Evolutionary conservation across 352 stramenopile species (phyloP).

Genomic region (Phytophthora rubi): DNA sequence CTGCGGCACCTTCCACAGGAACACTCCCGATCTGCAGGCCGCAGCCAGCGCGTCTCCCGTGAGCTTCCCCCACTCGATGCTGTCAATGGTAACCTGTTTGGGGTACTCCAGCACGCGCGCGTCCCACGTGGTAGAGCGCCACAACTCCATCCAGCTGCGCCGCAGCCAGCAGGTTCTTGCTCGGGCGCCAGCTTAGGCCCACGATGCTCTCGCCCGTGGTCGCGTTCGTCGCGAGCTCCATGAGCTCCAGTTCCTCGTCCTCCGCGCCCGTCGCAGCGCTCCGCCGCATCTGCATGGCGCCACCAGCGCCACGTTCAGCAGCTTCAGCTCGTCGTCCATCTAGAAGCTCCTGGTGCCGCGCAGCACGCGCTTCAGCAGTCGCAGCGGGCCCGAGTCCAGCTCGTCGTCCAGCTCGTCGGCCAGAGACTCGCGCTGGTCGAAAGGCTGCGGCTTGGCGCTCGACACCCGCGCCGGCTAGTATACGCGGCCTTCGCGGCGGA

Average conservation of each 20-base stretch:
- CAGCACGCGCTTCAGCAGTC: slow-evolving; percentile 45
- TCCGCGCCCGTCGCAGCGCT: slow-evolving; percentile 33
- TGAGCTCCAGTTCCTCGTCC: slow-evolving; percentile 30
- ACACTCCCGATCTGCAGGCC: no score
- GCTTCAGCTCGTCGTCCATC: slow-evolving; percentile 64
- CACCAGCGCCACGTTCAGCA: slow-evolving; percentile 48
- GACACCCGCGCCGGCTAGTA: slow-evolving; percentile 62
- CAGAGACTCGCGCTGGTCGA: slow-evolving; percentile 64
- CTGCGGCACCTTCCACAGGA: no score
- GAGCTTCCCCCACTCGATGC: slow-evolving; percentile 70
- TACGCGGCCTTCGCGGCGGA: slow-evolving; percentile 61
- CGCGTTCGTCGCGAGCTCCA: slow-evolving; percentile 4
- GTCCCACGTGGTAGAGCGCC: slow-evolving; percentile 71
- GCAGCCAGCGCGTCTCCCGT: no score
- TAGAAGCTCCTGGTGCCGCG: slow-evolving; percentile 48
- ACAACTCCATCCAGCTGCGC: slow-evolving; percentile 74
- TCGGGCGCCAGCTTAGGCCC: slow-evolving; percentile 67
- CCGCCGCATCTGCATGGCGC: slow-evolving; percentile 31
- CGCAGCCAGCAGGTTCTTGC: slow-evolving; percentile 63
- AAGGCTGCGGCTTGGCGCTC: slow-evolving; percentile 58
- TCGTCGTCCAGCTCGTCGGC: slow-evolving; percentile 55
- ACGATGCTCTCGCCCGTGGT: slow-evolving; percentile 54
- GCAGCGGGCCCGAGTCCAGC: slow-evolving; percentile 46
- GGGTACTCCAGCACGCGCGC: slow-evolving; percentile 65
- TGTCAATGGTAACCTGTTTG: slow-evolving; percentile 59